Conservation (phyloP, 306 rosid species). For the Sophora flavescens region DNA sequence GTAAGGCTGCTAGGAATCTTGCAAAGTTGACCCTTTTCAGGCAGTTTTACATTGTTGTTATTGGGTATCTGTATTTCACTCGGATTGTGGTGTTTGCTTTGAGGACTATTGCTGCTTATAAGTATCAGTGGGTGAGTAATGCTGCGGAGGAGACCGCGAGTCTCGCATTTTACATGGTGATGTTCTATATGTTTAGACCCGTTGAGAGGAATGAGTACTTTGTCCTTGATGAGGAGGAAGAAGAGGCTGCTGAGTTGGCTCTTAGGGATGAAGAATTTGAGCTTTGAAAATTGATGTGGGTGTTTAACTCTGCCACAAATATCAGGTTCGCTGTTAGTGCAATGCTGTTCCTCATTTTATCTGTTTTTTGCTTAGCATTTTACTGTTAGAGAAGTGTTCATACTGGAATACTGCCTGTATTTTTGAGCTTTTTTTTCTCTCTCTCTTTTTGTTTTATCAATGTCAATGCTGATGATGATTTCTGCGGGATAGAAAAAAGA, state of each 20-base stretch:
- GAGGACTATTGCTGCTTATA: slow-evolving; percentile 86
- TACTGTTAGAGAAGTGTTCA: slow-evolving; percentile 48
- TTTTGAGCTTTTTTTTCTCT: slow-evolving; percentile 32
- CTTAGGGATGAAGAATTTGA: slow-evolving; percentile 86
- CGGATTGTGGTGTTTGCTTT: slow-evolving; percentile 88
- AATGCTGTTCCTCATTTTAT: slow-evolving; percentile 31
- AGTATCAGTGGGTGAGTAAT: slow-evolving; percentile 93
- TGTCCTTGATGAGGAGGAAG: slow-evolving; percentile 91
- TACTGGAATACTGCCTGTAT: slow-evolving; percentile 51
- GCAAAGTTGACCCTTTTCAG: slow-evolving; percentile 88
- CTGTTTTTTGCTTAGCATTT: slow-evolving; percentile 24
- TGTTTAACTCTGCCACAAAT: slow-evolving; percentile 23
- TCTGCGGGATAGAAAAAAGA: slow-evolving; percentile 43
- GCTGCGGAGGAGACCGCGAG: slow-evolving; percentile 92
- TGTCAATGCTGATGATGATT: slow-evolving; percentile 42
- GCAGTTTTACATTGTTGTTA: slow-evolving; percentile 89
- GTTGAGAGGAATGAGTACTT: slow-evolving; percentile 89
- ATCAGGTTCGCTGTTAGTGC: slow-evolving; percentile 48
- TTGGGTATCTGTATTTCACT: slow-evolving; percentile 86
- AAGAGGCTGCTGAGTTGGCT: slow-evolving; percentile 90
- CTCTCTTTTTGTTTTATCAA: background rate
- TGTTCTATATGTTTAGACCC: slow-evolving; percentile 97
- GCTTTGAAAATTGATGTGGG: slow-evolving; percentile 58
- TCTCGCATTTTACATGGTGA: slow-evolving; percentile 72
- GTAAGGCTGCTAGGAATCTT: slow-evolving; percentile 85